Evolutionary conservation across 1,284 basidiomycete genomes (phyloP).

Genomic region (Pterulicium gracile): DNA sequence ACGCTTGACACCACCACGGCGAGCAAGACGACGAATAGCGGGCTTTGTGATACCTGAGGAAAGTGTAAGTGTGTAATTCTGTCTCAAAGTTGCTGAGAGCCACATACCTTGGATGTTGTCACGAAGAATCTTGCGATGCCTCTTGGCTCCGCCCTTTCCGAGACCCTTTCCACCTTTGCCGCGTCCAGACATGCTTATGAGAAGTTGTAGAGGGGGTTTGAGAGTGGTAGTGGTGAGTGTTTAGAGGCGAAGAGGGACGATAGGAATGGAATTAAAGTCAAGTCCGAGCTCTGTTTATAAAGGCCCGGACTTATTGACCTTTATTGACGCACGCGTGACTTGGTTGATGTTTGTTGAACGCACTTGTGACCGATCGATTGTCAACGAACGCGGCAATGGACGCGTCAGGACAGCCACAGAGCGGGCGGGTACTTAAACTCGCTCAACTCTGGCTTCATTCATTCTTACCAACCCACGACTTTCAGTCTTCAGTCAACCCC

Average conservation of each 20-base stretch:
- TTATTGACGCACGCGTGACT: no score
- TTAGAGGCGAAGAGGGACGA: not conserved
- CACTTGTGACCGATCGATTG: no score
- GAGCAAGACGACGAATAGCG: no score
- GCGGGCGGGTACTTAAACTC: not conserved
- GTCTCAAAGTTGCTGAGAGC: no score
- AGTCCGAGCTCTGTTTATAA: no score
- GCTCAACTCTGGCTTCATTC: not conserved
- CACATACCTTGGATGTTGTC: slow-evolving; percentile 67
- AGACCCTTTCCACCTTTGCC: slow-evolving; percentile 24
- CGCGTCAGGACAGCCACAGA: not conserved
- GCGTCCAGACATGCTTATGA: slow-evolving; percentile 1
- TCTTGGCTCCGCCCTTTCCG: slow-evolving; percentile 66
- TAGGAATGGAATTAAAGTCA: no score
- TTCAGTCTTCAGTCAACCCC: not conserved
- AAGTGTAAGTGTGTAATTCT: not conserved
- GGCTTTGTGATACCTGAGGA: slow-evolving; percentile 11
- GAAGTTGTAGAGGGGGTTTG: no score
- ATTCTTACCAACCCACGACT: not conserved
- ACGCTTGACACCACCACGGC: slow-evolving; percentile 80
- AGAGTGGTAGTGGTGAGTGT: not conserved
- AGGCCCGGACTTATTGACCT: no score
- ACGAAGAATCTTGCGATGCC: slow-evolving; percentile 62
- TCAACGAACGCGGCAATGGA: not conserved
- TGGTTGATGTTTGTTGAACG: no score